These are phyloP conservation scores for Guadua angustifolia DNA, from an alignment of 176 grass and related monocot species.

Conservation along the genomic window DNA sequence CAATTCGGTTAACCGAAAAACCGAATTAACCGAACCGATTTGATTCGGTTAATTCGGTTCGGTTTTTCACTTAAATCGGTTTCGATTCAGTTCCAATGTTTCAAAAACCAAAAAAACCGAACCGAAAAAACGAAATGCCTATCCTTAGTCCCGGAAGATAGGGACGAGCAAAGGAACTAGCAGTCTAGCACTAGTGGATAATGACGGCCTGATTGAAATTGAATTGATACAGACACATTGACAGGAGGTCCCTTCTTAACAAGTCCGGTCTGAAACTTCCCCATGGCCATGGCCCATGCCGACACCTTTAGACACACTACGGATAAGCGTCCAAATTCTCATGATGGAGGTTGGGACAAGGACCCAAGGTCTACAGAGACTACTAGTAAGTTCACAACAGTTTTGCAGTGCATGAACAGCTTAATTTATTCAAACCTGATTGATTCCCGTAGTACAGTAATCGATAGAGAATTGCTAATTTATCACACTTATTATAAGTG, in stretches of 20 bases:
- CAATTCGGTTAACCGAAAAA: too few relatives aligned
- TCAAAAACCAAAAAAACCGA: too few relatives aligned
- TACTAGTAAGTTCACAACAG: background rate
- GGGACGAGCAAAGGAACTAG: background rate
- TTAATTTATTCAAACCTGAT: background rate
- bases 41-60: too few relatives aligned
- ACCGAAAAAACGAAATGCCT: too few relatives aligned
- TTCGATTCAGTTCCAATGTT: too few relatives aligned
- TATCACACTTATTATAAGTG: too few relatives aligned
- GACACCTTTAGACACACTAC: conserved; percentile 14
- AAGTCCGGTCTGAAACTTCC: conserved; percentile 20
- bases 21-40: too few relatives aligned
- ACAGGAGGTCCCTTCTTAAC: conserved; percentile 2
- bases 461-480: too few relatives aligned
- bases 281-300: background rate
- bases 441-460: background rate
- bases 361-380: background rate
- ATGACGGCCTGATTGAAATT: conserved; percentile 18
- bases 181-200: background rate
- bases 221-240: conserved; percentile 36
- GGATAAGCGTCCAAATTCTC: conserved; percentile 2
- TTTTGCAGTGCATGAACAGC: background rate
- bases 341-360: background rate
- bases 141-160: background rate
- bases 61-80: too few relatives aligned